Evolutionary conservation across 1,139 yeast species (phyloP), one percentile per base, ranked within the genome.

Genomic region (Pichiaceae sp.): DNA sequence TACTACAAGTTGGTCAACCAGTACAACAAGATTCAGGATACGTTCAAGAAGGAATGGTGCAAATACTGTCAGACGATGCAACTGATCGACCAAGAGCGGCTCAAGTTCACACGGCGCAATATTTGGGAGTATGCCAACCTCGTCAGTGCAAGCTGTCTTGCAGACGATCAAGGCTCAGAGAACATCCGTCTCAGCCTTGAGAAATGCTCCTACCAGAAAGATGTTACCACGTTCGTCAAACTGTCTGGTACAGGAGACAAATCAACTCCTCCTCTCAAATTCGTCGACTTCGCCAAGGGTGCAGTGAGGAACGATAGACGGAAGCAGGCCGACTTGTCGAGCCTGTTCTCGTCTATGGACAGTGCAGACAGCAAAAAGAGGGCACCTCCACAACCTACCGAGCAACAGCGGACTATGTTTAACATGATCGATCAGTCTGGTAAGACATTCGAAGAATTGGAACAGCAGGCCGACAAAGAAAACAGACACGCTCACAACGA

Each of bases 51-150:
- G 30, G 95, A 87, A 49, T 91, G 98, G 98, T 68, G 72, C 38
- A 60, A 66, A 17, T 68, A 85, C 1, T 72, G 89, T 32, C 75
- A 70, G 43, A 78, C 76, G 46, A 68, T 85, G 43, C 94, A 89
- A 58, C 75, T 68, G 42, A 61, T 85, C 44, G 98, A 91, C 54
- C 74, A 75, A 36, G 87, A 84, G 50, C 70, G 95, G 45, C 75
- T 87, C 38, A 82, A 82, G 49, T 72, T 79, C 42, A 55, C 85
- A 40, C 85, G 87, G 50, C 67, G 82, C 15, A 84, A 81, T 50
- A 60, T 93, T 45, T 93, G 95, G 80, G 82, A 79, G 32, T 89
- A 71, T 56, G 79, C 95, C 38, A 86, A 86, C 56, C 69, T 78
- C 37, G 67, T 82, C 11, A 84, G 94, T 4, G 70, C 86, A 0